Conservation (phyloP, 352 stramenopile genomes). For the Phytopythium delawarense region DNA sequence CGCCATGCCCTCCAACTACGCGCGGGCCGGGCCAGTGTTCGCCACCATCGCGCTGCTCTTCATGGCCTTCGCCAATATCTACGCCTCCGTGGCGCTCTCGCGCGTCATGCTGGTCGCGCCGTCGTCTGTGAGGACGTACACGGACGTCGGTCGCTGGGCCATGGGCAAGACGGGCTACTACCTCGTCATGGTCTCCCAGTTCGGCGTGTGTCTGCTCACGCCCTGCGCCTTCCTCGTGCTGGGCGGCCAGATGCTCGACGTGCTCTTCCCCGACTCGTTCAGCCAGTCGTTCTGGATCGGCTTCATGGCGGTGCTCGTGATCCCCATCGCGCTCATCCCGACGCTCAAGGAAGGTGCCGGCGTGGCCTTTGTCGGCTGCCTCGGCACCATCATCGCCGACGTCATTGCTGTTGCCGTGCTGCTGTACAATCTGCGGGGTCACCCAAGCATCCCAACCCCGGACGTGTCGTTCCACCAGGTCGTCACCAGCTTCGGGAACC, state of each 20-base stretch:
- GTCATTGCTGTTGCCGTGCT: constrained; percentile 33
- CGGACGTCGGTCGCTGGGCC: no score
- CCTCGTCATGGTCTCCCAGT: no score
- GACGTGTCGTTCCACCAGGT: constrained; percentile 40
- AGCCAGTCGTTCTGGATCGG: constrained; percentile 38
- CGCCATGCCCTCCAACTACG: constrained; percentile 49
- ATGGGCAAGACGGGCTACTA: no score
- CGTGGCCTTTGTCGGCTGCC: constrained; percentile 31
- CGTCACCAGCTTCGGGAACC: constrained; percentile 40
- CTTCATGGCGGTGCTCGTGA: constrained; percentile 41
- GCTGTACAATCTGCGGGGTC: constrained; percentile 28
- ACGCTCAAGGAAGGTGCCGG: constrained; percentile 42
- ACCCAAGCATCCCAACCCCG: constrained; percentile 25
- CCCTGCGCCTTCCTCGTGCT: no score
- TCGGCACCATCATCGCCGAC: constrained; percentile 45
- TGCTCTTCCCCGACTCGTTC: constrained; percentile 41
- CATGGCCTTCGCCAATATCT: constrained; percentile 52
- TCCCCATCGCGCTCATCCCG: constrained; percentile 39
- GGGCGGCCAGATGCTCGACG: constrained; percentile 33
- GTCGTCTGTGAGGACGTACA: constrained; percentile 39
- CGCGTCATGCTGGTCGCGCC: constrained; percentile 38
- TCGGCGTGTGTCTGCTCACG: no score
- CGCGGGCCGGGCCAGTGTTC: constrained; percentile 29
- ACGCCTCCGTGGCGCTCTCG: constrained; percentile 30
- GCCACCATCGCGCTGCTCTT: constrained; percentile 38